Base-by-base conservation (phyloP, 2,329 filamentous ascomycete species). In the Blastomyces gilchristii region DNA sequence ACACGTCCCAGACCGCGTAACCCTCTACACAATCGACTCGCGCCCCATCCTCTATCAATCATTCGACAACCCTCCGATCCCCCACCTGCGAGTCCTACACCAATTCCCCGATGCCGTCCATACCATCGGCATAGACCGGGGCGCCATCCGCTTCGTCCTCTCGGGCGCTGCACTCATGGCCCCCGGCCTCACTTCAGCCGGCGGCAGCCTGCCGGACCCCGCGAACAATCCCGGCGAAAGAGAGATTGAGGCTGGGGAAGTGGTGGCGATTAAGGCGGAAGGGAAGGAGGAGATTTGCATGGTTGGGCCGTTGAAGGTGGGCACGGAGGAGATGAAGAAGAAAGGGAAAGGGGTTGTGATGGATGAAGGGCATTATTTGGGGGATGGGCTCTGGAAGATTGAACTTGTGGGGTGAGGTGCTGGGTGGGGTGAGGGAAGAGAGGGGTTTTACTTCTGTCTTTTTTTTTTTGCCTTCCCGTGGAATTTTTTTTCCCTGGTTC, bases 151-250 rank as follows among this genome's bases (percentile, higher is more conserved):
- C 65, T 99, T 99, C 78, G 93, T 99, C 34, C 84, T 99, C 1
- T 90, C 87, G 0, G 94, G 94, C 54, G 94, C 94, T 0, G 91
- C 93, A 16, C 86, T 99, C 66, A 99, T 99, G 94, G 93, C 91
- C 1, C 94, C 94, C 0, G 94, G 94, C 0, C 77, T 99, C 69
- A 99, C 94, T 37, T 91, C 86, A 25, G 77, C 86, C 0, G 94
- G 94, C 0, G 94, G 94, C 0, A 76, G 89, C 58, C 77, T 99
- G 70, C 94, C 94, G 0, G 78, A 84, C 66, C 75, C 78, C 6
- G 68, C 74, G 9, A 71, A 73, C 45, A 68, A 69, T 0, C 65
- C 65, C 9, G 71, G 74, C 1, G 78, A 80, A 63, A 67, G 77
- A 61, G 91, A 94, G 74, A 74, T 97, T 67, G 82, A 85, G 67